Evolutionary conservation across 352 stramenopile genomes (phyloP), one percentile per base, ranked within the genome.

Genomic region (Globisporangium emineosum): DNA sequence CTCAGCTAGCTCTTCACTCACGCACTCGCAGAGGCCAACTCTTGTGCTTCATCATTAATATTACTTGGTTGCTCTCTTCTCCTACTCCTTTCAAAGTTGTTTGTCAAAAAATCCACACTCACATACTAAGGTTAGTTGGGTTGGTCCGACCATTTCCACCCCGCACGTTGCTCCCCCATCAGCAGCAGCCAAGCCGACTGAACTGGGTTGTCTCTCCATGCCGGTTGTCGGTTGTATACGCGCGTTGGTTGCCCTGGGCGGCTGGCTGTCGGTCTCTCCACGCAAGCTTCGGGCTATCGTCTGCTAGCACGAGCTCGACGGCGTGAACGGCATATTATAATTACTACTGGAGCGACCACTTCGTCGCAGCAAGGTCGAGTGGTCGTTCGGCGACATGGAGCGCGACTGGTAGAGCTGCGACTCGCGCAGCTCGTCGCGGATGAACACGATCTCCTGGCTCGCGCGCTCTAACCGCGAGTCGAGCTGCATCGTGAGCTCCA

Each of bases 381-480:
- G 42, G 42, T 57, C 52, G n/a, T 43, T 40, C 17, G 62, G 62
- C n/a, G 62, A 67, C 32, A 62, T 32, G 21, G 54, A 59, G 2
- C 54, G 54, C 25, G 47, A 45, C 35, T 40, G 37, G 55, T 42
- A 35, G 2, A 57, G 33, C 55, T 68, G 62, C 12, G 67, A 72
- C 57, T 65, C 63, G 57, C 68, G 59, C 35, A 73, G 52, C 52
- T 73, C 67, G 57, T 73, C 67, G n/a, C 59, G 65, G 23, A 64
- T 62, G 37, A 67, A 50, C 42, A 67, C 65, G 35, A 83, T 75
- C 58, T 88, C 78, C 9, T 81, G 79, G 57, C 67, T 77, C 40
- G 77, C 80, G 63, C 73, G 82, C 60, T 91, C 79, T 75, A 93
- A 76, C 33, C 78, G 81, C 55, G 78, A 77, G 70, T 95, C 86